Evolutionary conservation across 2,329 filamentous ascomycete genomes (phyloP).

Genomic region (Cladophialophora exuberans): DNA sequence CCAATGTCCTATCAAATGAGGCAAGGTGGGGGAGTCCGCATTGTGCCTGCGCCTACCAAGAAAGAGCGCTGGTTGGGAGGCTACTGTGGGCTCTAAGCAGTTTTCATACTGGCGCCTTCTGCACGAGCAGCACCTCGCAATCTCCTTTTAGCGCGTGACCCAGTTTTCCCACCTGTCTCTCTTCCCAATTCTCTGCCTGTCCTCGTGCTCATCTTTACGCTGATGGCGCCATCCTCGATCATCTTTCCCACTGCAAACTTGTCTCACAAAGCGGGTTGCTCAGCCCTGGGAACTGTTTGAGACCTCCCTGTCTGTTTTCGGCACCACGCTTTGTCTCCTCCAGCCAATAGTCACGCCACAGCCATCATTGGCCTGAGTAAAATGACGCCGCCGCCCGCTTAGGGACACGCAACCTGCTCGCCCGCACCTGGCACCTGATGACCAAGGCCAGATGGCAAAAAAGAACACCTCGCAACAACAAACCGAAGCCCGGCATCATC

Average conservation of each 20-base stretch:
- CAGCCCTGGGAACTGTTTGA: constrained; percentile 1
- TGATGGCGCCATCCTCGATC: constrained; percentile 5
- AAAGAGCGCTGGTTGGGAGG: constrained; percentile 10
- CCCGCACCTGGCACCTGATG: constrained; percentile 1
- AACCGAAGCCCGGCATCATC: neutral
- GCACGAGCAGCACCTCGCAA: constrained; percentile 22
- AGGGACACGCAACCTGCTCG: constrained; percentile 16
- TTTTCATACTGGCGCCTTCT: constrained; percentile 5
- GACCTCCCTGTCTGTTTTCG: constrained; percentile 15
- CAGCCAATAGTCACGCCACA: constrained; percentile 29
- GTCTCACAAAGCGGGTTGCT: constrained; percentile 6
- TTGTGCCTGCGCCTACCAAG: constrained; percentile 17
- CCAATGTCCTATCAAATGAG: neutral
- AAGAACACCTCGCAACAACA: constrained; percentile 15
- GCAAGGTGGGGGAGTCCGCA: constrained; percentile 1
- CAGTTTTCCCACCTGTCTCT: constrained; percentile 15
- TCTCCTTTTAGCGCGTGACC: constrained; percentile 27
- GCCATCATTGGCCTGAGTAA: constrained; percentile 22
- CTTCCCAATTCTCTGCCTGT: neutral
- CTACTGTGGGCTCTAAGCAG: constrained; percentile 18
- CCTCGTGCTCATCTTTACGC: constrained; percentile 17
- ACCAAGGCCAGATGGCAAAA: constrained; percentile 3
- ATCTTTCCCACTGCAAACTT: constrained; percentile 5
- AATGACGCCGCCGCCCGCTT: constrained; percentile 20
- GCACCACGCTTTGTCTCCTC: constrained; percentile 13